These are phyloP conservation scores for Suhomyces tanzawaensis DNA, from an alignment of 805 yeast genomes.

Conservation along the genomic window DNA sequence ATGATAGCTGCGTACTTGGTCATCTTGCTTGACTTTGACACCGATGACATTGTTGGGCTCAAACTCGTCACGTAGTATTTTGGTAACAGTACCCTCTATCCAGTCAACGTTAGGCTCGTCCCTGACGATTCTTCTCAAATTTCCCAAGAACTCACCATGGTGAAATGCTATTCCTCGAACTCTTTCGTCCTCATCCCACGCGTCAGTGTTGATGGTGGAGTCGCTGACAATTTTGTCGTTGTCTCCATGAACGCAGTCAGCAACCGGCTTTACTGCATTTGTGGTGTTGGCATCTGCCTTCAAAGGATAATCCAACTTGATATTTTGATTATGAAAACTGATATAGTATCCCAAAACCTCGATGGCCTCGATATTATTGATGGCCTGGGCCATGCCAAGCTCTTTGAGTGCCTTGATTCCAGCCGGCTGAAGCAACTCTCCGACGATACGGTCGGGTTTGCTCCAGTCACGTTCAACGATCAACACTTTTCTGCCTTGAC, in stretches of 20 bases:
- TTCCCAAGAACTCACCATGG: slow-evolving; percentile 83
- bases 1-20: slow-evolving; percentile 30
- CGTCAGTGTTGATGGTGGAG: slow-evolving; percentile 44
- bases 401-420: slow-evolving; percentile 84
- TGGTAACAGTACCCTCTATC: slow-evolving; percentile 80
- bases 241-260: slow-evolving; percentile 54
- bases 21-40: slow-evolving; percentile 53
- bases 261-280: slow-evolving; percentile 47
- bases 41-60: slow-evolving; percentile 59
- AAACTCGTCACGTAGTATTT: slow-evolving; percentile 53
- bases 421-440: slow-evolving; percentile 95
- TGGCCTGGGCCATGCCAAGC: slow-evolving; percentile 76
- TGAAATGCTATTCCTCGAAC: slow-evolving; percentile 84
- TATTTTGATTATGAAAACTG: slow-evolving; percentile 55
- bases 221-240: slow-evolving; percentile 54
- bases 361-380: slow-evolving; percentile 74
- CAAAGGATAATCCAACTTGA: slow-evolving; percentile 69
- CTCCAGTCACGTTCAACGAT: slow-evolving; percentile 85
- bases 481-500: slow-evolving; percentile 82
- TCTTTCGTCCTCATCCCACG: slow-evolving; percentile 58
- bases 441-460: slow-evolving; percentile 94
- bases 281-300: slow-evolving; percentile 46
- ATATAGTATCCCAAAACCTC: slow-evolving; percentile 80
- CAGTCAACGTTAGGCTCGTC: slow-evolving; percentile 72
- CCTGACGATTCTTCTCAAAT: slow-evolving; percentile 69